phyloP scores from a whole-genome alignment of 2,329 filamentous ascomycete species.

The Pseudocercospora cruenta region DNA sequence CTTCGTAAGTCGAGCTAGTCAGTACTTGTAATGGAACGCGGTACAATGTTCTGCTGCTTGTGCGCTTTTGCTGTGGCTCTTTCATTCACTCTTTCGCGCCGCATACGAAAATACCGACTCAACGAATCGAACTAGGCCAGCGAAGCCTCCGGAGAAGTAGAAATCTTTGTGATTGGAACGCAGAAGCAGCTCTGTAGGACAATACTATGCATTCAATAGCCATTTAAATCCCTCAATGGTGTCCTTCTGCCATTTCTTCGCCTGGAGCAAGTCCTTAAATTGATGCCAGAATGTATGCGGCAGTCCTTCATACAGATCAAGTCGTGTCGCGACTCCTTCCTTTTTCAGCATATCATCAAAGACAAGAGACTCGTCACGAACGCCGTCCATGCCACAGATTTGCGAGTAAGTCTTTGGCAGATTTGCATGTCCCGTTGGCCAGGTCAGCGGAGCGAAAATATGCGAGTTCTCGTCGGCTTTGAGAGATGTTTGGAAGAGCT shows the following conservation, averaged over 20 bases:
- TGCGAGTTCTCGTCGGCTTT: constrained; percentile 18
- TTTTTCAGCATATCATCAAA: constrained; percentile 54
- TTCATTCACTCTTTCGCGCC: no score
- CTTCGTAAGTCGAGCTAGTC: no score
- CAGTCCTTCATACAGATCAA: constrained; percentile 50
- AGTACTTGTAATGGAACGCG: no score
- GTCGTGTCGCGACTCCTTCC: constrained; percentile 46
- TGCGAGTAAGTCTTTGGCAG: constrained; percentile 55
- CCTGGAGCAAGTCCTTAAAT: constrained; percentile 35
- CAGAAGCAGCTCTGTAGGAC: no score
- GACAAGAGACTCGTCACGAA: constrained; percentile 56
- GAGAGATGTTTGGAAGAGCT: constrained; percentile 12
- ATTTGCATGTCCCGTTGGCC: constrained; percentile 32
- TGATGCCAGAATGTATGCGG: constrained; percentile 46
- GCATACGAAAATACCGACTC: no score
- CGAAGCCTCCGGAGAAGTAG: no score
- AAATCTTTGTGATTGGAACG: no score
- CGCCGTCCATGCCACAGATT: constrained; percentile 53
- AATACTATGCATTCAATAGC: constrained; percentile 23
- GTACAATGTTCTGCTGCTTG: no score
- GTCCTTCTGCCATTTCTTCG: constrained; percentile 34
- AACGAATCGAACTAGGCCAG: no score
- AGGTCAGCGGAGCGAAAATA: constrained; percentile 18
- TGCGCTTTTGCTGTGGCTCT: no score
- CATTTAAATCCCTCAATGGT: constrained; percentile 38